A percentile compares a stretch with the other conserved stretches of the same genome.
These are phyloP conservation scores for Sporothrix humicola DNA, from an alignment of 2,329 filamentous ascomycete genomes.

Conservation along the genomic window DNA sequence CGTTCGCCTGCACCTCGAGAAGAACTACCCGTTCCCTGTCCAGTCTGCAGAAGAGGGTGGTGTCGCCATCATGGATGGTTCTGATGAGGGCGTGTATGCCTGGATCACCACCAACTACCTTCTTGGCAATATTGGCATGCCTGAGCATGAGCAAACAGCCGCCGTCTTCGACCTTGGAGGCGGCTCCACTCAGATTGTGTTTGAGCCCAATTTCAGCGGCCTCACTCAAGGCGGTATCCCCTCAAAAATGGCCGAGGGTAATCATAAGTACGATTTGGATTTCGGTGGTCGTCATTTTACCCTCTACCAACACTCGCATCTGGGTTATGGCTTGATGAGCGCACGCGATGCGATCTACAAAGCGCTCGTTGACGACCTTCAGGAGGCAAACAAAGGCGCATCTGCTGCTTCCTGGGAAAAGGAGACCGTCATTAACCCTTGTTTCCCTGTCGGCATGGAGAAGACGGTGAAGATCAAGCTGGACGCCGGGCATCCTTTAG, in stretches of 20 bases:
- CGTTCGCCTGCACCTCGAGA: slow-evolving; percentile 83
- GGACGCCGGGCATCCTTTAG: slow-evolving; percentile 68
- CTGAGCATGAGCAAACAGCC: slow-evolving; percentile 87
- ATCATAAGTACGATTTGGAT: slow-evolving; percentile 91
- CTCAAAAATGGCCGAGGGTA: slow-evolving; percentile 80
- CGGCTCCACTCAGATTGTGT: slow-evolving; percentile 97
- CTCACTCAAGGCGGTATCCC: slow-evolving; percentile 78
- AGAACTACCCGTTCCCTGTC: slow-evolving; percentile 90
- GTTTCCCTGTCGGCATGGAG: slow-evolving; percentile 80
- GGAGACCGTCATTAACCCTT: slow-evolving; percentile 78
- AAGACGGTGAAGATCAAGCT: slow-evolving; percentile 76
- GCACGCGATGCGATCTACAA: slow-evolving; percentile 87
- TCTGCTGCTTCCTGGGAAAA: slow-evolving; percentile 69
- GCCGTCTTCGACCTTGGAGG: slow-evolving; percentile 96
- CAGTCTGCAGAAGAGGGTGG: slow-evolving; percentile 84
- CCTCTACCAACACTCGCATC: slow-evolving; percentile 96
- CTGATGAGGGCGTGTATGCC: slow-evolving; percentile 95
- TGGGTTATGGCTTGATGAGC: slow-evolving; percentile 95
- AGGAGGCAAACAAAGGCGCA: slow-evolving; percentile 65
- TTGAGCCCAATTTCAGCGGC: slow-evolving; percentile 89
- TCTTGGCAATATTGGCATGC: slow-evolving; percentile 93
- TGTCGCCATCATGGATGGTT: slow-evolving; percentile 96
- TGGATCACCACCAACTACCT: slow-evolving; percentile 99
- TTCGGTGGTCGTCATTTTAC: slow-evolving; percentile 89
- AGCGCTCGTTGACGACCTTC: slow-evolving; percentile 72